Conservation (phyloP, 1,284 basidiomycete species). For the Austroboletus niveus region DNA sequence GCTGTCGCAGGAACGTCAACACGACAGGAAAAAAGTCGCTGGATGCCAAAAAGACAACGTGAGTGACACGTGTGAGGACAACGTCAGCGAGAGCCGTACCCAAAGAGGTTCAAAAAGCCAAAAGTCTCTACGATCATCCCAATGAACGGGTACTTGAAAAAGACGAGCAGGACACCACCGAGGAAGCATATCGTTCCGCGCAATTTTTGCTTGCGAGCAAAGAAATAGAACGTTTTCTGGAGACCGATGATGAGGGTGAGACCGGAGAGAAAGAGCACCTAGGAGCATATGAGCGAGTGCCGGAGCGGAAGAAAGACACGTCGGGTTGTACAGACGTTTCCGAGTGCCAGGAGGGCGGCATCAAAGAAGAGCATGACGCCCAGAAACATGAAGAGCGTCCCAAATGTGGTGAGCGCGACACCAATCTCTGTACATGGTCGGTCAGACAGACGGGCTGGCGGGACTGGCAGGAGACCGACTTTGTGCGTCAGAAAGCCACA, state of each 20-base stretch:
- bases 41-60: conserved; percentile 14
- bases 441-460: neutral
- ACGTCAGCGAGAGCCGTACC: conserved; percentile 55
- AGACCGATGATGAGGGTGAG: conserved; percentile 94
- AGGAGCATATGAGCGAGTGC: conserved; percentile 1
- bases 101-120: conserved; percentile 96
- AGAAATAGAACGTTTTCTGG: conserved; percentile 97
- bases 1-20: conserved; percentile 91
- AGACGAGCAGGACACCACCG: conserved; percentile 85
- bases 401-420: conserved; percentile 97
- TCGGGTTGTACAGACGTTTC: conserved; percentile 62
- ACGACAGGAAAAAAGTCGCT: conserved; percentile 99
- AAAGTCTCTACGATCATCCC: conserved; percentile 95
- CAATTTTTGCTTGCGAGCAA: conserved; percentile 93
- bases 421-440: conserved; percentile 72
- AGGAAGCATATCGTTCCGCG: conserved; percentile 93
- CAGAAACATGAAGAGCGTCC: conserved; percentile 92
- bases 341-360: conserved; percentile 93
- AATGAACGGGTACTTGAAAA: conserved; percentile 89
- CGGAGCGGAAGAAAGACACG: conserved; percentile 1
- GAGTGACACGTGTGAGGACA: conserved; percentile 1
- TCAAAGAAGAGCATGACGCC: conserved; percentile 98
- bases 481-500: conserved; percentile 73
- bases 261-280: conserved; percentile 92
- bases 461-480: conserved; percentile 40